Evolutionary conservation across 306 rosid species (phyloP), one percentile per base, ranked within the genome.

Genomic region (Quercus alba): DNA sequence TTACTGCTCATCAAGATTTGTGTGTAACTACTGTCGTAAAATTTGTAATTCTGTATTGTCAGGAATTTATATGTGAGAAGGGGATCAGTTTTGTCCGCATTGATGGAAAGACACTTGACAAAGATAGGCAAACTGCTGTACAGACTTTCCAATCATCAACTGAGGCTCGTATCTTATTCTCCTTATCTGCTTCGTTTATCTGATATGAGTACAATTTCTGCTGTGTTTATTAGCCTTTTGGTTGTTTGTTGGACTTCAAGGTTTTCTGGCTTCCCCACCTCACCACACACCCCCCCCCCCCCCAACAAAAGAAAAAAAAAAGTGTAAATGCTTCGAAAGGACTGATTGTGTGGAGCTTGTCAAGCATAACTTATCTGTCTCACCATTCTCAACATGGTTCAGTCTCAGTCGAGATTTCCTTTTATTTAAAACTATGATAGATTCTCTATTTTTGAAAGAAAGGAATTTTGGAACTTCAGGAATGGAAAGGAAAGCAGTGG

Each of bases 91-190:
- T 90, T 86, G 89, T 94, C 73, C 94, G 99, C 75, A 94, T 94
- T 80, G 99, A 94, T 85, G 99, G 99, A 84, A 88, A 25, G 59
- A 94, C 99, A 70, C 97, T 89, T 85, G 89, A 97, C 26, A 88
- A 87, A 86, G 99, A 94, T 69, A 89, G 97, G 84, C 97, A 93
- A 81, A 84, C 87, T 12, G 97, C 97, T 63, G 97, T 94, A 20
- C 79, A 76, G 72, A 85, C 92, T 55, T 93, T 94, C 87, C 91
- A 85, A 73, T 80, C 94, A 68, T 90, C 94, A 81, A 68, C 88
- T 0, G 90, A 93, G 97, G 98, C 55, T 57, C 19, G 70, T 82
- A 84, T 84, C 69, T 26, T 78, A 18, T 57, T 56, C 59, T 80
- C 73, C 1, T 46, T 80, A 61, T 33, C 76, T 31, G 54, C 58